These are phyloP conservation scores for Chrysanthemum makinoi DNA, from an alignment of 129 eudicot species.

Conservation along the genomic window DNA sequence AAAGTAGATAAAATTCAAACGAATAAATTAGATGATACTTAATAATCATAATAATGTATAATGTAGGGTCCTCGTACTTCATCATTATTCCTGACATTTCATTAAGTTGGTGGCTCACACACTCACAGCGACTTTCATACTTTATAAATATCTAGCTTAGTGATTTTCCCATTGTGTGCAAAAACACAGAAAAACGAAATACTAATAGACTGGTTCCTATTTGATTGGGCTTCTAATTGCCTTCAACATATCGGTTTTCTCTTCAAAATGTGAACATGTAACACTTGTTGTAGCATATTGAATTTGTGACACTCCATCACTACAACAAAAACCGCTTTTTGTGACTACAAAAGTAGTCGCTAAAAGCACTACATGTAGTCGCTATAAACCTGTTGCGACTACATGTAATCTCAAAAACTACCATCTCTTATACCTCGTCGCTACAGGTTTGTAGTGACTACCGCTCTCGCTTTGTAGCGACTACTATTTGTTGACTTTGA, in stretches of 20 bases:
- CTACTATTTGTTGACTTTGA: no score
- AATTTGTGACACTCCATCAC: background rate
- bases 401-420: no score
- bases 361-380: no score
- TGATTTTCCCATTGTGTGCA: background rate
- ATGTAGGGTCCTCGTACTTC: background rate
- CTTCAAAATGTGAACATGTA: slow-evolving; percentile 14
- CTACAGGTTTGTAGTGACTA: no score
- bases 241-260: background rate
- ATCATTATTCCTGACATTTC: background rate
- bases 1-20: background rate
- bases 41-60: no score
- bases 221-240: slow-evolving; percentile 10
- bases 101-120: background rate
- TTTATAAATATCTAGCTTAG: no score
- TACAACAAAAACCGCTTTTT: no score
- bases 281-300: background rate
- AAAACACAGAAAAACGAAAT: background rate
- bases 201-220: slow-evolving; percentile 1
- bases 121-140: background rate
- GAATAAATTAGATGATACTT: no score
- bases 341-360: no score
- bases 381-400: no score
- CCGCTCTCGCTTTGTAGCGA: no score
- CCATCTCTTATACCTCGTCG: no score